A percentile compares a stretch with the other conserved stretches of the same genome.
Conservation (phyloP, 345 rosid species). For the Euclidium syriacum region DNA sequence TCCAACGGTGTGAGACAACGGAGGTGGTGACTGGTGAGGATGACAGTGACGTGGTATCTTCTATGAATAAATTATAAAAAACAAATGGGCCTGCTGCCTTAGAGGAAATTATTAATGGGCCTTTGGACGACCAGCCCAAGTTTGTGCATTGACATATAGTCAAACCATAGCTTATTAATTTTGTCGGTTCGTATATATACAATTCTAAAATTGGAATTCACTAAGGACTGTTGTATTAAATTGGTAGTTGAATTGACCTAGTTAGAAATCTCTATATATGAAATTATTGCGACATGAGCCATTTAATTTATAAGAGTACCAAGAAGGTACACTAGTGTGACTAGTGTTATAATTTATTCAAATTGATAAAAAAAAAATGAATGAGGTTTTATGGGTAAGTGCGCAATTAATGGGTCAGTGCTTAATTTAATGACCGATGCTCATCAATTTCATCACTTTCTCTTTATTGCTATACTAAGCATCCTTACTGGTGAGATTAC, state of each 20-base stretch:
- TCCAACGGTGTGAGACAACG: background rate
- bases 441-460: conserved; percentile 33
- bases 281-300: conserved; percentile 14
- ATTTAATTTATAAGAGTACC: conserved; percentile 14
- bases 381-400: conserved; percentile 31
- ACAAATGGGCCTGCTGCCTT: conserved; percentile 3
- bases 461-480: conserved; percentile 33
- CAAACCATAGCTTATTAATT: conserved; percentile 3
- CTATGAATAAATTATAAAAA: too few relatives aligned
- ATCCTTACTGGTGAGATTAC: conserved; percentile 27
- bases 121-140: background rate
- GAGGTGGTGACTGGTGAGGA: background rate
- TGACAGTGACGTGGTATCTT: conserved; percentile 9
- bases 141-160: background rate
- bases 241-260: conserved; percentile 28
- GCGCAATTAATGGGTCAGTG: conserved; percentile 32
- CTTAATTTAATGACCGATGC: conserved; percentile 31
- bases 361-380: conserved; percentile 2
- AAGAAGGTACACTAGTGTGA: conserved; percentile 10
- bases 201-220: background rate
- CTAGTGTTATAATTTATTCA: background rate
- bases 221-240: conserved; percentile 9
- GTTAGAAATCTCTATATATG: conserved; percentile 7
- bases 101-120: background rate
- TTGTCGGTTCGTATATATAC: conserved; percentile 10